A percentile compares a stretch with the other conserved stretches of the same genome.
Evolutionary conservation across 139 green algal genomes (phyloP).

Genomic region (Haematococcus sp.): DNA sequence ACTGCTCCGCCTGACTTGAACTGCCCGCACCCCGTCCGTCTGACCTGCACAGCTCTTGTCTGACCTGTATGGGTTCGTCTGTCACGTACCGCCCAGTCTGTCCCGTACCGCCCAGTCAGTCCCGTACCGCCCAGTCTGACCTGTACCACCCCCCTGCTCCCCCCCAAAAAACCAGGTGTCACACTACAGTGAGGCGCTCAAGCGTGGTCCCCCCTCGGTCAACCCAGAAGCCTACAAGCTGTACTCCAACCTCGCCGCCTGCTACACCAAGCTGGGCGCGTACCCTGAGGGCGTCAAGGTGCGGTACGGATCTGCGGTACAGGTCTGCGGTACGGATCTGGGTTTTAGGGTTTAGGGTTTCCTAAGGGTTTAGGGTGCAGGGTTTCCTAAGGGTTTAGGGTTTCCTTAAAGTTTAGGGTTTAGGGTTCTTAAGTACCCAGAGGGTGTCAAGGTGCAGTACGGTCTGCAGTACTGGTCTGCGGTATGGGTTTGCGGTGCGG

Average conservation of each 20-base stretch:
- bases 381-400: not conserved
- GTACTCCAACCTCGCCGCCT: conserved; percentile 94
- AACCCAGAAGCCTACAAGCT: conserved; percentile 97
- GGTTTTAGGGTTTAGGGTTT: not conserved
- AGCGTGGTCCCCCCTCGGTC: conserved; percentile 67
- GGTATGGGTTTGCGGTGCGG: no score
- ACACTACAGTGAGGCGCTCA: conserved; percentile 96
- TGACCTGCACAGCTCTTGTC: no score
- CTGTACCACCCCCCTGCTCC: not conserved
- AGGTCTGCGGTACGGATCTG: conserved; percentile 5
- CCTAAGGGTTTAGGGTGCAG: not conserved
- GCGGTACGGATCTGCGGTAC: not conserved
- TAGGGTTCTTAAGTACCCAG: no score
- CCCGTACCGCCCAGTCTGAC: no score
- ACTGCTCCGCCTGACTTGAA: no score
- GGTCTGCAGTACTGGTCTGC: no score
- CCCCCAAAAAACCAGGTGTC: not conserved
- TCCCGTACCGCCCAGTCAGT: no score
- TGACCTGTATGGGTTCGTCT: no score
- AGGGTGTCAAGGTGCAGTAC: no score
- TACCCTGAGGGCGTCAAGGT: conserved; percentile 91
- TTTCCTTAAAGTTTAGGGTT: not conserved
- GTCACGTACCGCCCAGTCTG: no score
- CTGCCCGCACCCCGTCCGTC: no score
- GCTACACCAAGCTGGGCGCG: conserved; percentile 97